Conservation (phyloP, 1,139 yeast genomes). For the Kodamaea ohmeri region DNA sequence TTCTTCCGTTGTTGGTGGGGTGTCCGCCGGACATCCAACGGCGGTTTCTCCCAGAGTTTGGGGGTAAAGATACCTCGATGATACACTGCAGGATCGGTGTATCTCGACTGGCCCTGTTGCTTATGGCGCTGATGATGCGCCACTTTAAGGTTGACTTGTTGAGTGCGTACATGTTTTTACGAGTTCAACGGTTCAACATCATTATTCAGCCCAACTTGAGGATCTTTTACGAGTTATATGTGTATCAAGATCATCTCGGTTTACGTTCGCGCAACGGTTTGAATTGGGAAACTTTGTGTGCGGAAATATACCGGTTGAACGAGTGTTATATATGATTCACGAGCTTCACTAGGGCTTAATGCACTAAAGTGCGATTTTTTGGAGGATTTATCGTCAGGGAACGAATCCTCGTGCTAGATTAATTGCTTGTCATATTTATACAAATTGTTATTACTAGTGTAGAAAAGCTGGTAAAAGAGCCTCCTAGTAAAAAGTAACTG, state of each 20-base stretch:
- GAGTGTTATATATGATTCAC: constrained; percentile 25
- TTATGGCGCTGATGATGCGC: constrained; percentile 88
- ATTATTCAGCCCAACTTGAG: constrained; percentile 88
- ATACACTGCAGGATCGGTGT: constrained; percentile 94
- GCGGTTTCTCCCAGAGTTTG: constrained; percentile 23
- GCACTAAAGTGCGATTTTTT: no score
- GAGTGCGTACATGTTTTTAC: constrained; percentile 73
- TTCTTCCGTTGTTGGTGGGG: constrained; percentile 29
- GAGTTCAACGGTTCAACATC: constrained; percentile 82
- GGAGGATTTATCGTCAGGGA: no score
- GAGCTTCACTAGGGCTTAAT: no score
- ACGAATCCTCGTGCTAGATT: no score
- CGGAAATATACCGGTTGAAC: constrained; percentile 35
- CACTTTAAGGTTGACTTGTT: constrained; percentile 61
- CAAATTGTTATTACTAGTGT: no score
- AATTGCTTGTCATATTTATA: not conserved
- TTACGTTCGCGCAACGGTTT: constrained; percentile 15
- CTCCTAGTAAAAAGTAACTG: no score
- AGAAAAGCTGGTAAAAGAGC: no score
- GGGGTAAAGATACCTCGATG: constrained; percentile 47
- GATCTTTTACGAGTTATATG: constrained; percentile 78
- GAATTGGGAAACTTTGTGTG: constrained; percentile 37
- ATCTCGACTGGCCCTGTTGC: constrained; percentile 84
- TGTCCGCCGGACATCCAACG: constrained; percentile 33
- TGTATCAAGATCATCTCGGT: constrained; percentile 65